These are phyloP conservation scores for Juglanconis juglandina DNA, from an alignment of 2,329 filamentous ascomycete species.

Conservation along the genomic window DNA sequence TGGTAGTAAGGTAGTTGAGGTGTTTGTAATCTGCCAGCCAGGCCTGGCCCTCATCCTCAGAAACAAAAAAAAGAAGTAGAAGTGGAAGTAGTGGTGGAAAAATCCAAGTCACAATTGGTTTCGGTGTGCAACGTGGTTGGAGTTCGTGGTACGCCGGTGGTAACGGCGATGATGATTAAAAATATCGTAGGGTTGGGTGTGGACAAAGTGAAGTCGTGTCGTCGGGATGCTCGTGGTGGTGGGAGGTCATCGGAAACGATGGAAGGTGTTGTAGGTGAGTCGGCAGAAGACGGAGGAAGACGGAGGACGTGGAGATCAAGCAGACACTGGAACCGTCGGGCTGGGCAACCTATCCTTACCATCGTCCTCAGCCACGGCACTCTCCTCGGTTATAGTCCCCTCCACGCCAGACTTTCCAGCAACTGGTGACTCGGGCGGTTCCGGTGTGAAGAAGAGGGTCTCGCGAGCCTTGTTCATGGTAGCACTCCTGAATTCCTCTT, in stretches of 20 bases:
- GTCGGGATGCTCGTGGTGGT: constrained; percentile 3
- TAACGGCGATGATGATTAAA: constrained; percentile 11
- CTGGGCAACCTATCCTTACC: constrained; percentile 3
- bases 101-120: constrained; percentile 2
- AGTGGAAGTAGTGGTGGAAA: background rate
- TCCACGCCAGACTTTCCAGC: constrained; percentile 17
- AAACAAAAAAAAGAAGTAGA: constrained; percentile 1
- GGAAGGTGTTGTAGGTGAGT: background rate
- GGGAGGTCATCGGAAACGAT: background rate
- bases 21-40: constrained; percentile 2
- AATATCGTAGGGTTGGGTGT: constrained; percentile 9
- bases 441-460: constrained; percentile 40
- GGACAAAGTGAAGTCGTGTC: constrained; percentile 14
- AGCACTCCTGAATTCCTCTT: constrained; percentile 25
- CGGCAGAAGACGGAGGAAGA: background rate
- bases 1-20: background rate
- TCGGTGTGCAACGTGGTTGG: background rate
- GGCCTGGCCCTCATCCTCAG: background rate
- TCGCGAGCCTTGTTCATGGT: constrained; percentile 29
- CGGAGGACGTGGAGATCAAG: constrained; percentile 4
- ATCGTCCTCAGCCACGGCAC: constrained; percentile 17
- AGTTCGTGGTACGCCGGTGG: background rate
- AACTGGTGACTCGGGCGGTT: constrained; percentile 34
- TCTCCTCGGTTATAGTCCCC: constrained; percentile 22
- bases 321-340: constrained; percentile 12